Evolutionary conservation across 345 rosid genomes (phyloP), one percentile per base, ranked within the genome.

Genomic region (Eucalyptus erythrocorys): DNA sequence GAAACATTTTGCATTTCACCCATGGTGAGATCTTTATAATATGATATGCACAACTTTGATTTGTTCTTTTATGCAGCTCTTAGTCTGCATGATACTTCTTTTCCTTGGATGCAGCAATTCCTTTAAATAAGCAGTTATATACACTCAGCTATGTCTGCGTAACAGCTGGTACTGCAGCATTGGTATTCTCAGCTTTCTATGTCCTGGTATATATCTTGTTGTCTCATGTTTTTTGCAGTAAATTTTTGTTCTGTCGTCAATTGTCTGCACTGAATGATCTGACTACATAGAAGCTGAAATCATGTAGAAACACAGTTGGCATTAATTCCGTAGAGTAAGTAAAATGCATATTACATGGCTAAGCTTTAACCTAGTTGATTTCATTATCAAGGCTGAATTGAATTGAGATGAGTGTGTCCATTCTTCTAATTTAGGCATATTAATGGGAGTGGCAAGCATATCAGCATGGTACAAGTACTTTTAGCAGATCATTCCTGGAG

Each of bases 81-180:
- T 86, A 22, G 66, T 43, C 22, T 10, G 88, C 40, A 48, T 66
- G 85, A 86, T 88, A 64, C 14, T 42, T 87, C 13, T 59, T 15
- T 64, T 88, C 64, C 87, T 43, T 79, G 40, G 55, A 88, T 91
- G 92, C 94, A 96, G 99, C 94, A 40, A 92, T 97, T 92, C 97
- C 99, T 82, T 93, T 94, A 82, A 97, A 95, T 89, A 97, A 97
- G 90, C 99, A 96, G 88, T 89, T 96, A 76, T 97, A 94, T 91
- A 95, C 94, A 88, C 92, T 96, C 51, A 97, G 98, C 94, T 97
- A 96, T 88, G 95, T 94, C 86, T 96, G 97, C 50, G 92, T 96
- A 34, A 96, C 99, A 51, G 94, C 98, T 19, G 98, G 99, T 81
- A 94, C 95, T 89, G 99, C 99, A 17, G 95, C 96, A 1, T 87